Evolutionary conservation across 371 early-diverging fungal species (phyloP), one percentile per base, ranked within the genome.

Genomic region (Haplosporangium sp.): DNA sequence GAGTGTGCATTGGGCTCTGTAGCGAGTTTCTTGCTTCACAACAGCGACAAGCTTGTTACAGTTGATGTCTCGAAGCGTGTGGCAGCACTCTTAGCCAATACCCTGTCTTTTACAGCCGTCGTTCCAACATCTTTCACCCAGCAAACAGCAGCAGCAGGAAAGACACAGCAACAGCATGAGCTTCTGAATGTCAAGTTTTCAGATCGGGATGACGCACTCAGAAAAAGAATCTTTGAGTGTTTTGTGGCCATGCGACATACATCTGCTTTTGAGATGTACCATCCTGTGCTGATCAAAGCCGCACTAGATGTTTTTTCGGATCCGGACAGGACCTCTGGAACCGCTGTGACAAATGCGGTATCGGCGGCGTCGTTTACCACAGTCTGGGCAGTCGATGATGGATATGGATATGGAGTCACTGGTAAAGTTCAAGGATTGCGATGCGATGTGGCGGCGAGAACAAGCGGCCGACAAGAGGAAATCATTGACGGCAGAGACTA

Each of bases 21-120:
- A 18, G 87, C 90, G 42, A 87, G 91, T 55, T 94, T 94, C 58
- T 74, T 96, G 56, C 74, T 83, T 7, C 91, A 90, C 81, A 94
- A 94, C 64, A 76, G 81, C 23, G 84, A 88, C 13, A 87, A 90
- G 2, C 74, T 94, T 12, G 86, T 90, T 6, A 90, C 92, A 0
- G 69, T 89, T 16, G 96, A 95, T 81, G 90, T 94, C 16, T 91
- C 91, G 12, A 95, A 96, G 79, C 86, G 96, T 14, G 84, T 95
- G 16, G 87, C 92, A 0, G 94, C 94, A 4, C 77, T 91, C n/a
- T 72, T 96, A 58, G 91, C 89, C 74, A 95, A 95, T 68, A 86
- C 91, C 5, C 72, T 94, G 36, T 84, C 89, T 0, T 94, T 92
- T 66, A 79, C 91, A 20, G 80, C 87, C 0, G 84, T 89, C 1